Evolutionary conservation across 306 rosid species (phyloP).

Genomic region (Erythrophleum fordii): DNA sequence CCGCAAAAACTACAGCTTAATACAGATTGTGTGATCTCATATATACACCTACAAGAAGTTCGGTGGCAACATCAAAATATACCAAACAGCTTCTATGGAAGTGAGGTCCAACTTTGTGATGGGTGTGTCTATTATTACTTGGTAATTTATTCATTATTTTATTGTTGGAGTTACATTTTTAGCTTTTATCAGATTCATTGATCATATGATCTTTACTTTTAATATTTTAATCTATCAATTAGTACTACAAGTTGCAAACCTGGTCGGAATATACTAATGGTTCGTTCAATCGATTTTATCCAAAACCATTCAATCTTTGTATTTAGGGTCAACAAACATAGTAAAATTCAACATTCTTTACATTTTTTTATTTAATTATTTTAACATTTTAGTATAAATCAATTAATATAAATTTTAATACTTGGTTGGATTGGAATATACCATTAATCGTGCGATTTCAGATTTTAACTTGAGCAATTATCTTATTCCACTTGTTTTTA

Average conservation of each 20-base stretch:
- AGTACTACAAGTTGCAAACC: neutral
- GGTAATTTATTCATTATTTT: neutral
- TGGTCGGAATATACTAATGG: neutral
- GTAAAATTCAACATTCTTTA: neutral
- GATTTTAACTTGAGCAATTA: too few relatives aligned
- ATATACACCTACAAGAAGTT: neutral
- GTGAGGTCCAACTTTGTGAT: neutral
- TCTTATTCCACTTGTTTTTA: too few relatives aligned
- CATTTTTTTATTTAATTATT: too few relatives aligned
- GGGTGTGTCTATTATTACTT: neutral
- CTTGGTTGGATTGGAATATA: too few relatives aligned
- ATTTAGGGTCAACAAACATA: neutral
- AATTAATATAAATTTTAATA: too few relatives aligned
- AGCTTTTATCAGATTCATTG: neutral
- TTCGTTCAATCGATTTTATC: neutral
- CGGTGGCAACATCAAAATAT: neutral
- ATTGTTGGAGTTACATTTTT: neutral
- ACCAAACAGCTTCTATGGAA: neutral
- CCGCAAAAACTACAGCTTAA: too few relatives aligned
- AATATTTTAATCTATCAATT: neutral
- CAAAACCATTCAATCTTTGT: neutral
- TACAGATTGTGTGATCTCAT: too few relatives aligned
- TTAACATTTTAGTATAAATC: too few relatives aligned
- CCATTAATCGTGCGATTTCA: too few relatives aligned
- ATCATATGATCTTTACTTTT: neutral